A percentile compares a stretch with the other conserved stretches of the same genome.
These are phyloP conservation scores for Dalechampia spathulata DNA, from an alignment of 441 rosid genomes.

Conservation along the genomic window DNA sequence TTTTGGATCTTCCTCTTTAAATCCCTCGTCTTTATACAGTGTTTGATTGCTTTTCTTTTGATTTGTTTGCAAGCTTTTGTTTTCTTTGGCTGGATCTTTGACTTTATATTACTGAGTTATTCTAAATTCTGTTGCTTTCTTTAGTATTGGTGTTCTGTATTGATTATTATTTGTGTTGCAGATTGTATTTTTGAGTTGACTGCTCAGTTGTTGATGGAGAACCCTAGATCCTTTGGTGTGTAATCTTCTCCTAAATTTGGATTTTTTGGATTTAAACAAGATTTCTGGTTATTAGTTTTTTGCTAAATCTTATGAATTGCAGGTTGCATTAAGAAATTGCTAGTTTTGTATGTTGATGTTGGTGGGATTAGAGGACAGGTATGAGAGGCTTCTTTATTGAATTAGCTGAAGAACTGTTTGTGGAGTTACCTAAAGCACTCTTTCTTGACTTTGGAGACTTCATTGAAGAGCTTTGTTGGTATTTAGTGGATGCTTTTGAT, in stretches of 20 bases:
- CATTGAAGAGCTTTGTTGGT: constrained; percentile 34
- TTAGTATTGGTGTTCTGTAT: neutral
- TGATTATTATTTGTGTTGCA: neutral
- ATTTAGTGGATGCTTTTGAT: constrained; percentile 24
- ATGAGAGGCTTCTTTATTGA: constrained; percentile 43
- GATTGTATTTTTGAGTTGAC: neutral
- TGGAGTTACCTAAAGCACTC: constrained; percentile 1
- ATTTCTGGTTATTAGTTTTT: constrained; percentile 10
- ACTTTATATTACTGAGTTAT: neutral
- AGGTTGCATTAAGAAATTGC: neutral
- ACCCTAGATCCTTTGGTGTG: constrained; percentile 2
- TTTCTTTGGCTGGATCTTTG: constrained; percentile 14
- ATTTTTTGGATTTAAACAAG: neutral
- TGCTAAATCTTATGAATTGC: constrained; percentile 1
- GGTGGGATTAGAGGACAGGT: constrained; percentile 16
- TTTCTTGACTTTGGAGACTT: constrained; percentile 38
- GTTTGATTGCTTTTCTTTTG: neutral
- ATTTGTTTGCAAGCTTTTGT: too few relatives aligned
- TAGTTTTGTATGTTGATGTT: neutral
- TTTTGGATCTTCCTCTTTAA: neutral
- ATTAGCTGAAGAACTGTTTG: neutral
- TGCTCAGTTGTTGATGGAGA: neutral
- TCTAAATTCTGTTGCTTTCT: neutral
- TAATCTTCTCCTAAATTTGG: neutral
- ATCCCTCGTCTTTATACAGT: neutral